Conservation (phyloP, 2,329 filamentous ascomycete species). For the Neofusicoccum umdonicola region DNA sequence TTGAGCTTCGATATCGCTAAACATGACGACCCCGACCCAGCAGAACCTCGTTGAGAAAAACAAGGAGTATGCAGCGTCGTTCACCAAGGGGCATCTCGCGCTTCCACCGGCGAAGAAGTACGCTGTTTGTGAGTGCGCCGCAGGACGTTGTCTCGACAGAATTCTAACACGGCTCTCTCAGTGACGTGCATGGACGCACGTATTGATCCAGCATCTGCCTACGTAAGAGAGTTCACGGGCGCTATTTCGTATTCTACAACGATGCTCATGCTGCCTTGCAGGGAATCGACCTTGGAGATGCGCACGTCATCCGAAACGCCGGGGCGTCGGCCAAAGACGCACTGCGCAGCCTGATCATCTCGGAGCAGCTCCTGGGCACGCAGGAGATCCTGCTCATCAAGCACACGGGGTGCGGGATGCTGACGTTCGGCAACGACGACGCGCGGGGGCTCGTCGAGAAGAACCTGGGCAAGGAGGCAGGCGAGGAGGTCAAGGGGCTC, state of each 20-base stretch:
- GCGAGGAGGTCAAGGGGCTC: slow-evolving; percentile 45
- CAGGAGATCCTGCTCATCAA: slow-evolving; percentile 72
- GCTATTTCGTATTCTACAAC: neutral
- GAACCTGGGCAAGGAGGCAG: slow-evolving; percentile 56
- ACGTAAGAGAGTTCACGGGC: neutral
- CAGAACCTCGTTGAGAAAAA: slow-evolving; percentile 59
- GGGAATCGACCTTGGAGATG: slow-evolving; percentile 70
- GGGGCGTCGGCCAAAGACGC: slow-evolving; percentile 58
- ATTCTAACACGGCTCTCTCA: slow-evolving; percentile 22
- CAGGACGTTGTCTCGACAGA: neutral
- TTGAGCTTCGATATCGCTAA: neutral
- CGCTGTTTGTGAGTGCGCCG: slow-evolving; percentile 52
- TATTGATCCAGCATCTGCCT: slow-evolving; percentile 61
- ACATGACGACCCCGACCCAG: slow-evolving; percentile 49
- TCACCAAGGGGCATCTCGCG: slow-evolving; percentile 64
- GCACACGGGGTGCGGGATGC: slow-evolving; percentile 72
- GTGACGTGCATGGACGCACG: slow-evolving; percentile 84
- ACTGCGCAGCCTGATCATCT: slow-evolving; percentile 73
- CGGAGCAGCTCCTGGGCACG: slow-evolving; percentile 74
- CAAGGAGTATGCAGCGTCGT: slow-evolving; percentile 55
- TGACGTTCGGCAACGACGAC: slow-evolving; percentile 63
- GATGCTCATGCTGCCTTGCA: slow-evolving; percentile 39
- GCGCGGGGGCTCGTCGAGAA: slow-evolving; percentile 55
- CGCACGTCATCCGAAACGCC: slow-evolving; percentile 72
- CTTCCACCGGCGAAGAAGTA: slow-evolving; percentile 71